These are phyloP conservation scores for Cymbopogon citratus DNA, from an alignment of 176 grass and related monocot species.

Conservation along the genomic window DNA sequence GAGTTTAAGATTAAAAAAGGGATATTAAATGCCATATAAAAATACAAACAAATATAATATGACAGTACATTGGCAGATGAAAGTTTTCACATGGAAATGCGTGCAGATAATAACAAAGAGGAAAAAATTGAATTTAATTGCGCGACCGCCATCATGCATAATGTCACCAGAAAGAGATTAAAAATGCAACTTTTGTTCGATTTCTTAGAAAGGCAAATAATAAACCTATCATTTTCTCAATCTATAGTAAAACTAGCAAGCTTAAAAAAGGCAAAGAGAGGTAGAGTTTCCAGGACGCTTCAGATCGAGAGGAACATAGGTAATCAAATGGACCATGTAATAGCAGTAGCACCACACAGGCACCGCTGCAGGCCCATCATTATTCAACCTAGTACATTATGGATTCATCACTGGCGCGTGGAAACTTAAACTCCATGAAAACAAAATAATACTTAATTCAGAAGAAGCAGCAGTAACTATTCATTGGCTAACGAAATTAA, in stretches of 20 bases:
- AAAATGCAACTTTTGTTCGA: neutral
- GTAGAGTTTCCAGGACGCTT: neutral
- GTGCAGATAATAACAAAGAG: neutral
- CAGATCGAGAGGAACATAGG: neutral
- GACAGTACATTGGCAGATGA: neutral
- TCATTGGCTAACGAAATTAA: no score
- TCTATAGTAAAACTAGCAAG: neutral
- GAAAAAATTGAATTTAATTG: neutral
- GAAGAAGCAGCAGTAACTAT: neutral
- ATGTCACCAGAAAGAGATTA: neutral
- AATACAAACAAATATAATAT: neutral
- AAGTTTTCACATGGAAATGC: neutral
- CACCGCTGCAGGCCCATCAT: neutral
- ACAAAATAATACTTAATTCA: neutral
- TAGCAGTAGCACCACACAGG: neutral
- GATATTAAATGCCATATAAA: neutral
- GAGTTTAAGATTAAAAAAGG: neutral
- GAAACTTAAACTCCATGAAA: neutral
- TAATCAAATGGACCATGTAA: neutral
- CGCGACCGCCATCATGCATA: neutral
- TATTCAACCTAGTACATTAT: slow-evolving; percentile 14
- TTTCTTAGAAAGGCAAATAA: neutral
- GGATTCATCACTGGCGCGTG: neutral
- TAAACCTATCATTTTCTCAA: neutral
- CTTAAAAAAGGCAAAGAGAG: neutral